Conservation (phyloP, 2,329 filamentous ascomycete genomes). For the Claviceps lovelessii region DNA sequence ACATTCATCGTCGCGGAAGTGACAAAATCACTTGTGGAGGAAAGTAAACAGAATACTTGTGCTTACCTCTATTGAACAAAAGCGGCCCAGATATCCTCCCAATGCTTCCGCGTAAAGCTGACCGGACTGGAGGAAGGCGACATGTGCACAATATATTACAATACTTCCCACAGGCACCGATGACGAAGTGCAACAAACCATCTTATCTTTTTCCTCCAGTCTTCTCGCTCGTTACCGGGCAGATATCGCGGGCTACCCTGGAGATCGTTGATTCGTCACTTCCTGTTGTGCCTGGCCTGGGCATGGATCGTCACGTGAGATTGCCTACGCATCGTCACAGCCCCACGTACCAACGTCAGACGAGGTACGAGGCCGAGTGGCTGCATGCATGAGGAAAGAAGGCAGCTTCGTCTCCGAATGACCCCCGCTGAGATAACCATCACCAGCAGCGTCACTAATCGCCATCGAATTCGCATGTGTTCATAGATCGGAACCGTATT, state of each 20-base stretch:
- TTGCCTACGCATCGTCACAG: slow-evolving; percentile 2
- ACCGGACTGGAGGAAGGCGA: too few species aligned
- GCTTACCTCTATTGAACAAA: too few species aligned
- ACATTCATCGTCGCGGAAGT: neutral
- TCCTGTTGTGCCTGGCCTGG: neutral
- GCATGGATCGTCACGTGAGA: slow-evolving; percentile 1
- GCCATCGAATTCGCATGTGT: neutral
- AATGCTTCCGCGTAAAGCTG: too few species aligned
- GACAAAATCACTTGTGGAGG: too few species aligned
- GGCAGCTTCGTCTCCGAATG: slow-evolving; percentile 1
- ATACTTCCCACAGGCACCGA: too few species aligned
- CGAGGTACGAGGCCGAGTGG: neutral
- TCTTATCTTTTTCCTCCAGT: too few species aligned
- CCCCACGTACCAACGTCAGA: slow-evolving; percentile 22
- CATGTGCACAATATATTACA: too few species aligned
- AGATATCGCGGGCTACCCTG: neutral
- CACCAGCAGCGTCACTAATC: slow-evolving; percentile 6
- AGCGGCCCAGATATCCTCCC: too few species aligned
- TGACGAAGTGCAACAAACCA: too few species aligned
- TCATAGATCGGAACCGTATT: neutral
- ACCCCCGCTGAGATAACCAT: slow-evolving; percentile 12
- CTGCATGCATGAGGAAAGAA: neutral
- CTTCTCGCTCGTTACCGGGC: neutral
- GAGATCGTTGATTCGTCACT: neutral
- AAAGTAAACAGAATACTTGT: too few species aligned